phyloP scores from a whole-genome alignment of 73 alveolate species.

The Paramecium sonneborni region DNA sequence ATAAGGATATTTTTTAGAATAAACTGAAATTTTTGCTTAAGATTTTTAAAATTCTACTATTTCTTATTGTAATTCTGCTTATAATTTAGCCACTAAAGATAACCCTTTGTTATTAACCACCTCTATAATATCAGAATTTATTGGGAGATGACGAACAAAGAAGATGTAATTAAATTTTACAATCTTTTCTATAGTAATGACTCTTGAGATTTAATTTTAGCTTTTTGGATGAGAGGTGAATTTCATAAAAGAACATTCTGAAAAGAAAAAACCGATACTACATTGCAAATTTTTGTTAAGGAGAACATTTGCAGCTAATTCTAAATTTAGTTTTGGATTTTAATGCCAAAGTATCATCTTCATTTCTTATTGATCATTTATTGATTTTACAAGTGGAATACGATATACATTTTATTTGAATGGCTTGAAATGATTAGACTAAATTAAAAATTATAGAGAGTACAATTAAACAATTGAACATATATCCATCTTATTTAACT shows the following conservation, averaged over 20 bases:
- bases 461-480: constrained; percentile 11
- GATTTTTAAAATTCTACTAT: background rate
- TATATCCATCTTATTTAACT: constrained; percentile 15
- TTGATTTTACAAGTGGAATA: background rate
- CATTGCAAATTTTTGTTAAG: background rate
- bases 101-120: background rate
- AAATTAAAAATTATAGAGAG: background rate
- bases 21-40: background rate
- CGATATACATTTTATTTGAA: background rate
- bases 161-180: background rate
- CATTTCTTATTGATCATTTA: background rate
- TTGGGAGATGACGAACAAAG: constrained; percentile 20
- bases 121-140: background rate
- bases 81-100: background rate
- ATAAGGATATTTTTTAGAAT: background rate
- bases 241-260: background rate
- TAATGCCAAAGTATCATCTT: constrained; percentile 6
- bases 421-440: background rate
- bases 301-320: constrained; percentile 30
- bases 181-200: background rate
- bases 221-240: background rate
- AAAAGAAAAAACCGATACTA: constrained; percentile 1
- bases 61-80: background rate
- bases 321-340: background rate
- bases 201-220: background rate